Conservation (phyloP, 805 yeast genomes). For the Yarrowia hollandica region DNA sequence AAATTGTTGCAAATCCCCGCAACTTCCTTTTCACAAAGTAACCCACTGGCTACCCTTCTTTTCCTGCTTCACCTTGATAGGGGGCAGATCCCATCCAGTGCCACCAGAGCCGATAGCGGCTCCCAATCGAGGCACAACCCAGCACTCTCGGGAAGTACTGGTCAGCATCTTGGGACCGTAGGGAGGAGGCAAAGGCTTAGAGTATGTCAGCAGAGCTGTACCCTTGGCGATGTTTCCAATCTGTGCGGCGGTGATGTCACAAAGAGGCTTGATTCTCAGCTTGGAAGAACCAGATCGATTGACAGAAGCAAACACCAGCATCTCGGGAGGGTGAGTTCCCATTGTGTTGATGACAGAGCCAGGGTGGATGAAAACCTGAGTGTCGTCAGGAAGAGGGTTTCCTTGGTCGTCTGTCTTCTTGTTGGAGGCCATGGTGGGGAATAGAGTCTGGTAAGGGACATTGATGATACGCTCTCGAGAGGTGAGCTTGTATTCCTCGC, state of each 20-base stretch:
- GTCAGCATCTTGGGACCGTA: conserved; percentile 72
- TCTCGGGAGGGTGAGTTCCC: conserved; percentile 78
- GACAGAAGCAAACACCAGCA: conserved; percentile 61
- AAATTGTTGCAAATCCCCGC: background rate
- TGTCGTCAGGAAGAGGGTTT: conserved; percentile 48
- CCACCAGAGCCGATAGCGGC: conserved; percentile 81
- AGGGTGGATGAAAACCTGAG: conserved; percentile 76
- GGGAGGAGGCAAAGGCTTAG: conserved; percentile 91
- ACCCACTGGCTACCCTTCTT: conserved; percentile 72
- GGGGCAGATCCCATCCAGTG: conserved; percentile 89
- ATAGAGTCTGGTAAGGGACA: conserved; percentile 57
- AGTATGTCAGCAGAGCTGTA: conserved; percentile 73
- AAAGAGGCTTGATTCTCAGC: conserved; percentile 63
- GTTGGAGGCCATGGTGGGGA: conserved; percentile 43
- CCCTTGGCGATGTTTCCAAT: conserved; percentile 73
- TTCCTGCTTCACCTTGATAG: conserved; percentile 69
- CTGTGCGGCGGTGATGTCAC: conserved; percentile 72
- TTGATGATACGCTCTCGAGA: conserved; percentile 55
- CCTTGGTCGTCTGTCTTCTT: conserved; percentile 42
- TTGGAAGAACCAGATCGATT: conserved; percentile 46
- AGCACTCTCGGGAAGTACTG: conserved; percentile 74
- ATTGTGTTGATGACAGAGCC: conserved; percentile 58
- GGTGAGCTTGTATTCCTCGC: conserved; percentile 59
- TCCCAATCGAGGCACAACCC: conserved; percentile 88
- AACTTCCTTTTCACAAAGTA: background rate